These are phyloP conservation scores for Diplodia scrobiculata DNA, from an alignment of 2,329 filamentous ascomycete species.

Conservation along the genomic window DNA sequence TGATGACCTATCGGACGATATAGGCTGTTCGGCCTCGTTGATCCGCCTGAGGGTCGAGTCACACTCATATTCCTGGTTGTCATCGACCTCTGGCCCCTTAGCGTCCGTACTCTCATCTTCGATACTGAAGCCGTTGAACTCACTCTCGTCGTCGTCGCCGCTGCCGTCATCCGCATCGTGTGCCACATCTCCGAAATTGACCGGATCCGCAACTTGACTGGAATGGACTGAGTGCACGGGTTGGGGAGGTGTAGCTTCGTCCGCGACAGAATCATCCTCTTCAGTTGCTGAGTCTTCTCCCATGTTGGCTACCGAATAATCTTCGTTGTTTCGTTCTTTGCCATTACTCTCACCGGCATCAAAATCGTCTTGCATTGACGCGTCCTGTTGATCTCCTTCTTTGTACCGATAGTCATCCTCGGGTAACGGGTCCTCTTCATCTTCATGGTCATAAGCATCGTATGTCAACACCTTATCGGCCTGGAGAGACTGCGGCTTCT, in stretches of 20 bases:
- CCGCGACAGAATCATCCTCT: background rate
- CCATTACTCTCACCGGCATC: background rate
- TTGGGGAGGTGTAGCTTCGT: background rate
- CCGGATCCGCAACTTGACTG: background rate
- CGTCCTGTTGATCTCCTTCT: background rate
- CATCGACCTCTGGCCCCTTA: background rate
- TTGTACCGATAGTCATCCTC: background rate
- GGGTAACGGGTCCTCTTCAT: background rate
- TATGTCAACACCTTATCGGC: background rate
- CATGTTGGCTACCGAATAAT: background rate
- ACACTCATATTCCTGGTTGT: background rate
- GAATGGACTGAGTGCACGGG: background rate
- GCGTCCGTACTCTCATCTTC: too few species aligned
- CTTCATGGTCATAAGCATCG: background rate
- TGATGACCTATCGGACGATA: background rate
- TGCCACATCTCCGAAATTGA: background rate
- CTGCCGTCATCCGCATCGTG: background rate
- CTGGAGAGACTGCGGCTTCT: background rate
- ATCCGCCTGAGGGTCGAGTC: background rate
- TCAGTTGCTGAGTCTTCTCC: background rate
- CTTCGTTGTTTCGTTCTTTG: background rate
- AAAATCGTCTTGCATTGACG: background rate
- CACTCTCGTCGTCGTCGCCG: too few species aligned
- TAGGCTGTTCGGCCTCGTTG: background rate
- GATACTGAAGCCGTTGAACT: too few species aligned